phyloP scores from a whole-genome alignment of 768 basidiomycete species.

The Boletus vinaceobasis region DNA sequence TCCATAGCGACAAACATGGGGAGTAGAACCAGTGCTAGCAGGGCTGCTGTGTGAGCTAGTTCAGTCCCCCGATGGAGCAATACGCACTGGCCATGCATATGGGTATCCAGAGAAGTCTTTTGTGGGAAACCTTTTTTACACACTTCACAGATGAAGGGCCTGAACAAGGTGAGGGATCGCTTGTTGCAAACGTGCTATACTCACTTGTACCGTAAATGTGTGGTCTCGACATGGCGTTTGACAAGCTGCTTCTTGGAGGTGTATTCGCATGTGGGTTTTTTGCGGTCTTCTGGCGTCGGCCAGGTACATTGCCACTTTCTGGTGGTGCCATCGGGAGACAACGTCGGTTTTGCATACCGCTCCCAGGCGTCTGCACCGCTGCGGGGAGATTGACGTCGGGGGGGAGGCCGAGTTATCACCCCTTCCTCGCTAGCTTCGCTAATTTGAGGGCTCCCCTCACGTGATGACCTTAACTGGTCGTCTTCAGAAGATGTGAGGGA shows the following conservation, averaged over 20 bases:
- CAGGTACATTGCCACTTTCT: conserved; percentile 43
- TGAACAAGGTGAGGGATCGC: conserved; percentile 26
- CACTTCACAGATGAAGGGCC: conserved; percentile 49
- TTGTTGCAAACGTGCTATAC: conserved; percentile 22
- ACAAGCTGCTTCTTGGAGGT: conserved; percentile 60
- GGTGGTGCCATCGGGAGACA: conserved; percentile 31
- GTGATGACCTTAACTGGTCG: conserved; percentile 27
- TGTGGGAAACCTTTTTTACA: conserved; percentile 56
- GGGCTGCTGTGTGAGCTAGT: conserved; percentile 10
- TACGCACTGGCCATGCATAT: conserved; percentile 52
- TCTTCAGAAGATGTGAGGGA: conserved; percentile 29
- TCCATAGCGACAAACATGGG: conserved; percentile 48
- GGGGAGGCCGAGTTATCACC: conserved; percentile 10
- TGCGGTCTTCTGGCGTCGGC: conserved; percentile 33
- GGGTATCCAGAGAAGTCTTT: conserved; percentile 57
- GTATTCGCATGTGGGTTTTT: conserved; percentile 39
- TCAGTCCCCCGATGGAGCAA: neutral
- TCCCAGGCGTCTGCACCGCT: conserved; percentile 32
- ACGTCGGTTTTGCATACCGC: conserved; percentile 32
- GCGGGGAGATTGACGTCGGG: conserved; percentile 27
- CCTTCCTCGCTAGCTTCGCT: conserved; percentile 32
- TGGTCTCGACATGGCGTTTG: conserved; percentile 64
- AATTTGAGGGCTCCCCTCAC: conserved; percentile 29
- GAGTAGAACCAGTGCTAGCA: conserved; percentile 54
- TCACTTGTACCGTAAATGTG: conserved; percentile 59